phyloP scores from a whole-genome alignment of 257 asterid species.

The Ophiorrhiza pumila region DNA sequence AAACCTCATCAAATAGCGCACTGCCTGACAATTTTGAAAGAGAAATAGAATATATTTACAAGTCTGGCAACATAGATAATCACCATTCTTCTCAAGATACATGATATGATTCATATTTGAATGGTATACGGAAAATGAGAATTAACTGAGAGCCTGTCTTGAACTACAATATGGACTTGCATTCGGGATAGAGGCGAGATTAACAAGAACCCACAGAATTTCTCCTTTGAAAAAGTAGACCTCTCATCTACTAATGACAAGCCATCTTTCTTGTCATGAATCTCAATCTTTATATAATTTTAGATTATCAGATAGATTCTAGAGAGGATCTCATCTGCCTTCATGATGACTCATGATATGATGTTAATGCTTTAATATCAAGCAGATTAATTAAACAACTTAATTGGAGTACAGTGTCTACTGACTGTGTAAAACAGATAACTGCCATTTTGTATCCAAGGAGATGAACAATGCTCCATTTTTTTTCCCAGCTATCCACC shows the following conservation, averaged over 20 bases:
- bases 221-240: neutral
- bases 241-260: neutral
- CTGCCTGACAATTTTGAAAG: constrained; percentile 48
- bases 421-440: neutral
- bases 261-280: neutral
- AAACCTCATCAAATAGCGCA: constrained; percentile 96
- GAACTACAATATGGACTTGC: neutral
- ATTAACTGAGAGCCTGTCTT: neutral
- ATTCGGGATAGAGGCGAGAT: neutral
- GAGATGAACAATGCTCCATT: neutral
- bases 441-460: neutral
- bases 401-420: neutral
- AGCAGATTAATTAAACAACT: neutral
- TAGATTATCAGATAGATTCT: neutral
- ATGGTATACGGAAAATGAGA: neutral
- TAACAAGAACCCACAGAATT: neutral
- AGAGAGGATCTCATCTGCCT: neutral
- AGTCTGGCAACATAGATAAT: neutral
- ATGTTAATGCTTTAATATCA: neutral
- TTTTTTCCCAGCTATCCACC: neutral
- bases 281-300: too few relatives aligned
- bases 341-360: neutral
- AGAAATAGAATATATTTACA: neutral
- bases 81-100: neutral
- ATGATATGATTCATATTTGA: neutral